These are phyloP conservation scores for Salinomyces thailandicus DNA, from an alignment of 2,329 filamentous ascomycete genomes.

Conservation along the genomic window DNA sequence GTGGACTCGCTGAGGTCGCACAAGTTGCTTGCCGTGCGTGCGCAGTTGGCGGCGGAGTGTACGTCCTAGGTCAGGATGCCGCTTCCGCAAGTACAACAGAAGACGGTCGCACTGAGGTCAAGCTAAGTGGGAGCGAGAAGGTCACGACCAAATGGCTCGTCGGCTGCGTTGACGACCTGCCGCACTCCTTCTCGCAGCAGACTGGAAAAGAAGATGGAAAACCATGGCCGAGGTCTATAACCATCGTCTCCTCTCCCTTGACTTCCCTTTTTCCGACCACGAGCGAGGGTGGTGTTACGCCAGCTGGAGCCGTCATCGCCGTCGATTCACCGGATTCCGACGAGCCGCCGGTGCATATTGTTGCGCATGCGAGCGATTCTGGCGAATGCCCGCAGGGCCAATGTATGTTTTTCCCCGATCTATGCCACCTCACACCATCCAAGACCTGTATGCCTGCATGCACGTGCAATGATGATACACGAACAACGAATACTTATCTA, in stretches of 20 bases:
- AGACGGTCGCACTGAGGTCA: conserved; percentile 11
- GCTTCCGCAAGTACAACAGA: conserved; percentile 22
- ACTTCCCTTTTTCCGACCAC: conserved; percentile 56
- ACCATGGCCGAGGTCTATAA: conserved; percentile 35
- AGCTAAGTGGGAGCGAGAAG: conserved; percentile 21
- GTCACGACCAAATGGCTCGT: conserved; percentile 23
- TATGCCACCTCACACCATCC: conserved; percentile 5
- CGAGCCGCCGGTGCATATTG: conserved; percentile 47
- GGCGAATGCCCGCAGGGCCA: conserved; percentile 82
- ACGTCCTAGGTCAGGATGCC: conserved; percentile 69
- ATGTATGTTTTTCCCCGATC: conserved; percentile 55
- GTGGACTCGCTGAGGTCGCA: conserved; percentile 74
- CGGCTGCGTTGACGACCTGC: conserved; percentile 19
- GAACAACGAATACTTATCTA: conserved; percentile 95
- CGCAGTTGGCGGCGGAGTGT: conserved; percentile 83
- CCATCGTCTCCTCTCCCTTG: conserved; percentile 58
- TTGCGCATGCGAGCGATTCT: conserved; percentile 78
- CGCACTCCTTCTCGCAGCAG: neutral
- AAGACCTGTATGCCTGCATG: conserved; percentile 1
- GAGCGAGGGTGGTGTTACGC: conserved; percentile 63
- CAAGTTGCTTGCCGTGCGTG: conserved; percentile 86
- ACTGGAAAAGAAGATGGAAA: neutral
- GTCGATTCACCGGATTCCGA: conserved; percentile 40
- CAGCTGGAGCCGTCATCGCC: conserved; percentile 62
- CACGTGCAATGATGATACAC: conserved; percentile 60